These are phyloP conservation scores for Aschersonia sp. DNA, from an alignment of 2,329 filamentous ascomycete genomes.

Conservation along the genomic window DNA sequence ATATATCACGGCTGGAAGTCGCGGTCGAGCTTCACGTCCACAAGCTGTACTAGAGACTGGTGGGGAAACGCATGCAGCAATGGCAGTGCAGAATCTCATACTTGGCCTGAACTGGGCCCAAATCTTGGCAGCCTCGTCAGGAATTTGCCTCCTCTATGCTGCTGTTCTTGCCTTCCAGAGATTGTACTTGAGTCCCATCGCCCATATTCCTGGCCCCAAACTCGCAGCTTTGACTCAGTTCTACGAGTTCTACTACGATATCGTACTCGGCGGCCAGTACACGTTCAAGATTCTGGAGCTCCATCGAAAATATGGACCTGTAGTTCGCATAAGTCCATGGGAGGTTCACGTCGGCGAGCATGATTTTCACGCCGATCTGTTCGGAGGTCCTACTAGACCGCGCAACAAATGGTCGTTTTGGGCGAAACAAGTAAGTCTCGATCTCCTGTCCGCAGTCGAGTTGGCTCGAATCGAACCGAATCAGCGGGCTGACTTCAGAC, in stretches of 20 bases:
- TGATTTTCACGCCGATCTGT: conserved; percentile 24
- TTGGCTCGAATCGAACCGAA: background rate
- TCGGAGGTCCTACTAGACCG: conserved; percentile 14
- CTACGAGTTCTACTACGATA: conserved; percentile 29
- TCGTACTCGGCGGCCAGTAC: conserved; percentile 25
- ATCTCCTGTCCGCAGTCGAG: background rate
- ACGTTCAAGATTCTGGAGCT: conserved; percentile 25
- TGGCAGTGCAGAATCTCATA: background rate
- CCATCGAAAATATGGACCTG: conserved; percentile 25
- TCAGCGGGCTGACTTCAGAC: background rate
- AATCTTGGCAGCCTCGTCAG: conserved; percentile 10
- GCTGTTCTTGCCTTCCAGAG: conserved; percentile 14
- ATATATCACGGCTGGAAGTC: background rate
- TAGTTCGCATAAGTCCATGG: conserved; percentile 24
- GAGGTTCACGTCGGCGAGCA: conserved; percentile 23
- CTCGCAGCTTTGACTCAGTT: conserved; percentile 23
- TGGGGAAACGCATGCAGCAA: background rate
- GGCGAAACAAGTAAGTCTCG: conserved; percentile 16
- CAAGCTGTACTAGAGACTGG: too few species aligned
- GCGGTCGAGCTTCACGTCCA: background rate
- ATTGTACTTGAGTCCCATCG: conserved; percentile 22
- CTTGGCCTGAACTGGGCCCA: conserved; percentile 3
- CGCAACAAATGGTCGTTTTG: conserved; percentile 21
- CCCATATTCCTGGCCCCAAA: conserved; percentile 22
- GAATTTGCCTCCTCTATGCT: conserved; percentile 15